Evolutionary conservation across 805 yeast genomes (phyloP).

Genomic region (Candida ipomoeae): DNA sequence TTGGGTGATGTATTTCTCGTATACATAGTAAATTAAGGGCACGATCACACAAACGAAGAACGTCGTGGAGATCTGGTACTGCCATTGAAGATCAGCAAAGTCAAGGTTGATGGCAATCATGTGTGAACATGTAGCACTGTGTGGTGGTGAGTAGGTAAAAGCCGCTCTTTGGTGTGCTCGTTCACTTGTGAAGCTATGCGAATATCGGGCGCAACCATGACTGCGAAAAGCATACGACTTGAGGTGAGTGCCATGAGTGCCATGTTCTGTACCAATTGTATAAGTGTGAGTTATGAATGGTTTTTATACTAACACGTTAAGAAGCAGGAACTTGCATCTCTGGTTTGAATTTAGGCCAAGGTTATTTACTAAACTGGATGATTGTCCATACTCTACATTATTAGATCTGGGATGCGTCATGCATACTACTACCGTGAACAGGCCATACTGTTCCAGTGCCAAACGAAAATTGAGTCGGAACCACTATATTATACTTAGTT

Average conservation of each 20-base stretch:
- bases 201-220: neutral
- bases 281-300: neutral
- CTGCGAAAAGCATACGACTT: neutral
- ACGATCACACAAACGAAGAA: constrained; percentile 37
- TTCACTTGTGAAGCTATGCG: neutral
- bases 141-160: neutral
- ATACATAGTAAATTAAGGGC: constrained; percentile 33
- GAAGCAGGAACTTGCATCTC: no score
- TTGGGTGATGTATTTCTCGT: constrained; percentile 34
- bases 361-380: no score
- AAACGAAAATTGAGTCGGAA: no score
- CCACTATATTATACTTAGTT: neutral
- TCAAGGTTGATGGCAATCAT: constrained; percentile 43
- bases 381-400: neutral
- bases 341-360: no score
- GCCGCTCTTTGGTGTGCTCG: neutral
- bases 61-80: constrained; percentile 42
- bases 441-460: no score
- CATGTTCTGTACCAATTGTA: neutral
- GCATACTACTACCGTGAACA: neutral
- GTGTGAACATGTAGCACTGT: neutral
- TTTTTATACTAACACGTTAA: neutral
- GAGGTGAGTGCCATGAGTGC: neutral
- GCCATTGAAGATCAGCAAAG: constrained; percentile 40
- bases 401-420: neutral